Conservation (phyloP, 306 rosid species). For the Castanopsis chinensis region DNA sequence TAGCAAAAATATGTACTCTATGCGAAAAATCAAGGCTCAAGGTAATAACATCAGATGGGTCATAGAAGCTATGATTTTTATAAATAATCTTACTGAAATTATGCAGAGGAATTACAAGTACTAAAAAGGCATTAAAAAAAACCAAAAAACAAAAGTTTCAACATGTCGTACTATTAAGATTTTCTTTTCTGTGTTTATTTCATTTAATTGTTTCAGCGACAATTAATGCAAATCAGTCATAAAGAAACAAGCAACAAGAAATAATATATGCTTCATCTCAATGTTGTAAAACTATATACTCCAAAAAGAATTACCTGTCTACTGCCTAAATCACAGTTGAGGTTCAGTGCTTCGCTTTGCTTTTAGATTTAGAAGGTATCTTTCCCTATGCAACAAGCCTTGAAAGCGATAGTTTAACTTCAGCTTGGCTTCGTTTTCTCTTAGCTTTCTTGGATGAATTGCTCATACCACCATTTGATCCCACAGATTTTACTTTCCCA, state of each 20-base stretch:
- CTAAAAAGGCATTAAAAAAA: too few species aligned
- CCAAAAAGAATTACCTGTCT: slow-evolving; percentile 39
- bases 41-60: too few species aligned
- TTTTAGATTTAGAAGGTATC: slow-evolving; percentile 47
- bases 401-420: slow-evolving; percentile 29
- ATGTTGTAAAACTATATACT: not conserved
- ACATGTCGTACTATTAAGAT: not conserved
- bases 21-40: too few species aligned
- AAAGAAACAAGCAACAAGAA: not conserved
- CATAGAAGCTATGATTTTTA: too few species aligned
- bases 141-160: not conserved
- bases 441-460: slow-evolving; percentile 59
- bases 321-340: slow-evolving; percentile 1
- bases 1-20: too few species aligned
- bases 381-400: slow-evolving; percentile 59
- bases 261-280: not conserved
- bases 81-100: too few species aligned
- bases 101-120: too few species aligned
- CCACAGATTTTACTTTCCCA: slow-evolving; percentile 33
- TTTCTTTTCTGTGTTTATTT: not conserved
- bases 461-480: slow-evolving; percentile 24
- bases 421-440: slow-evolving; percentile 45
- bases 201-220: not conserved
- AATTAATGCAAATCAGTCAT: not conserved
- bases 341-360: slow-evolving; percentile 41